Evolutionary conservation across 768 basidiomycete species (phyloP), one percentile per base, ranked within the genome.

Genomic region (Pulveroboletus sp.): DNA sequence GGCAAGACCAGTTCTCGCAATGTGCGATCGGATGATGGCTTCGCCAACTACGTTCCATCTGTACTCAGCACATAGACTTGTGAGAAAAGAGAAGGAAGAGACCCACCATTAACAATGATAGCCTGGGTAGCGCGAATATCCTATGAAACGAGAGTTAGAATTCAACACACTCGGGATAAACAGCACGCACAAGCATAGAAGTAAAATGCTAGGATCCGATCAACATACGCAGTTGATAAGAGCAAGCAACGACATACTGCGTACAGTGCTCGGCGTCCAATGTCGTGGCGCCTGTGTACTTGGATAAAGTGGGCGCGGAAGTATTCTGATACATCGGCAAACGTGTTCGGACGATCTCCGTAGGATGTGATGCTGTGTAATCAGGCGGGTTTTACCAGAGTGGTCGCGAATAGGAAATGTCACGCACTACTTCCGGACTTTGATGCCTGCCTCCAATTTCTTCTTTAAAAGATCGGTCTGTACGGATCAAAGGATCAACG

Each of bases 221-320:
- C 45, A 62, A 47, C 43, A 60, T 14, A 14, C n/a, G 37, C 9
- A 33, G 13, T 38, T 12, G 24, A 40, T 48, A 23, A 40, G 17
- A 19, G n/a, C n/a, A 32, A 31, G 43, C 37, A 19, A 47, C 42
- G 6, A 79, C 84, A 64, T 58, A 87, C 84, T 40, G 80, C 75
- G 61, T 81, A 89, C 16, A 90, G 70, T 40, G 75, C 75, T 37
- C 87, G 76, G 47, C 74, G 73, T 16, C 75, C 73, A 25, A 70
- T 67, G 59, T 87, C 85, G 51, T 83, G 82, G 54, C 79, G 76
- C 58, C 78, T 76, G 63, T 91, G 86, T 11, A 82, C 82, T 53
- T 87, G 85, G 23, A 82, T 69, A 60, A 92, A 92, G 64, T 91
- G 90, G n/a, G 84, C 78, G n/a, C 81, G 79, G 72, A 92, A 91